Conservation (phyloP, 306 rosid genomes). For the Ceratonia siliqua region DNA sequence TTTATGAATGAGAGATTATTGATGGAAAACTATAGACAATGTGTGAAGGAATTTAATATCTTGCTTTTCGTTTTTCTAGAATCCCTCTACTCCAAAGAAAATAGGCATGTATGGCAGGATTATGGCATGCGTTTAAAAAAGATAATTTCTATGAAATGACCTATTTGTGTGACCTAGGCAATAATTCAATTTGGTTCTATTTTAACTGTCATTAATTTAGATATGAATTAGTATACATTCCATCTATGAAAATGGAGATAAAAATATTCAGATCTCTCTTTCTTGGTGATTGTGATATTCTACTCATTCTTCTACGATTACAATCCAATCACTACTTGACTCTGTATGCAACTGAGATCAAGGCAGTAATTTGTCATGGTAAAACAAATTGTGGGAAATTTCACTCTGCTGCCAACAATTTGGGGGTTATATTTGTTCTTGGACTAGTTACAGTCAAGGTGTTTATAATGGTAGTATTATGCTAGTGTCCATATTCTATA, state of each 20-base stretch:
- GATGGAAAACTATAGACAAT: neutral
- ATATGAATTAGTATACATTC: neutral
- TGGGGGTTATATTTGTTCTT: neutral
- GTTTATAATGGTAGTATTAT: neutral
- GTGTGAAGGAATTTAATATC: neutral
- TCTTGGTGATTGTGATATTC: neutral
- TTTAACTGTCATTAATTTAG: neutral
- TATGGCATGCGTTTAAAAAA: neutral
- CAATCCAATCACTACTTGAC: neutral
- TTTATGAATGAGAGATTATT: neutral
- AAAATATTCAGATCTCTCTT: neutral
- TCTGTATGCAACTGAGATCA: neutral
- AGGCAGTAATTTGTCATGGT: too few relatives aligned
- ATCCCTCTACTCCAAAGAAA: too few relatives aligned
- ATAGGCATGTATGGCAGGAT: neutral
- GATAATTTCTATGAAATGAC: neutral
- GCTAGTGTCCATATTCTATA: neutral
- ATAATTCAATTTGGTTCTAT: neutral
- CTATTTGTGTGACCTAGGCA: neutral
- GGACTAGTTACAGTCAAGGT: neutral
- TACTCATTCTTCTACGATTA: neutral
- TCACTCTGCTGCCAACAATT: too few relatives aligned
- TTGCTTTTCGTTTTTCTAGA: too few relatives aligned
- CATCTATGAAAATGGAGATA: neutral
- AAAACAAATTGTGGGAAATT: too few relatives aligned